phyloP scores from a whole-genome alignment of 768 basidiomycete species.

The Collybiopsis confluens region DNA sequence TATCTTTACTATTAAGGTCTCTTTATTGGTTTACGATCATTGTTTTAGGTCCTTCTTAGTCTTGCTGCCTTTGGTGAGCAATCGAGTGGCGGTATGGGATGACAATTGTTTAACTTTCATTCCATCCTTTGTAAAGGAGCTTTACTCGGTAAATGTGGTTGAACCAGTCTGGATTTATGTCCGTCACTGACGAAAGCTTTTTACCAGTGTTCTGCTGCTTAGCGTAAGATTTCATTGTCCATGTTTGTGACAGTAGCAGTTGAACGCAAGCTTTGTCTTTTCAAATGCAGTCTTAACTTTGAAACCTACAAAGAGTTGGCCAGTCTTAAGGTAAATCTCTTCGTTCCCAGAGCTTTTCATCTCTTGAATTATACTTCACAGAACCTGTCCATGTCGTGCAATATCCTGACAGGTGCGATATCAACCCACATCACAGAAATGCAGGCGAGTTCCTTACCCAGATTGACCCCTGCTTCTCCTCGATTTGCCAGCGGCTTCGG shows the following conservation, averaged over 20 bases:
- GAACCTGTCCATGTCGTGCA: constrained; percentile 13
- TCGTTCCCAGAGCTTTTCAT: not conserved
- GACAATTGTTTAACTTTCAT: not conserved
- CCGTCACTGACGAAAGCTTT: not conserved
- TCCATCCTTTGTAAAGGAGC: too few relatives aligned
- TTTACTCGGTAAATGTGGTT: not conserved
- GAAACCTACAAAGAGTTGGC: not conserved
- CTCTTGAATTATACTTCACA: not conserved
- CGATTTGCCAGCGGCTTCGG: constrained; percentile 1
- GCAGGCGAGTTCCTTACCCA: not conserved
- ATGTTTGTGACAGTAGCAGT: too few relatives aligned
- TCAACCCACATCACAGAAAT: not conserved
- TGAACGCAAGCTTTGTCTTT: too few relatives aligned
- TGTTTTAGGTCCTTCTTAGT: not conserved
- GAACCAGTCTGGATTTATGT: too few relatives aligned
- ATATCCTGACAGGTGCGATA: constrained; percentile 6
- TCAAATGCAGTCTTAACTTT: not conserved
- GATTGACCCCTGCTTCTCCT: not conserved
- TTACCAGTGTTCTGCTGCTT: not conserved
- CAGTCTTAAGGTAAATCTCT: not conserved
- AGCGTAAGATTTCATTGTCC: too few relatives aligned
- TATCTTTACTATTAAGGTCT: not conserved
- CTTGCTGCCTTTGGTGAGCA: not conserved
- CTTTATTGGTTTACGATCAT: too few relatives aligned
- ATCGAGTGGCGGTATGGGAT: too few relatives aligned